Percentiles rank a stretch among this genome's conserved stretches.
These are phyloP conservation scores for Phylloporus sp. DNA, from an alignment of 768 basidiomycete species.

Conservation along the genomic window DNA sequence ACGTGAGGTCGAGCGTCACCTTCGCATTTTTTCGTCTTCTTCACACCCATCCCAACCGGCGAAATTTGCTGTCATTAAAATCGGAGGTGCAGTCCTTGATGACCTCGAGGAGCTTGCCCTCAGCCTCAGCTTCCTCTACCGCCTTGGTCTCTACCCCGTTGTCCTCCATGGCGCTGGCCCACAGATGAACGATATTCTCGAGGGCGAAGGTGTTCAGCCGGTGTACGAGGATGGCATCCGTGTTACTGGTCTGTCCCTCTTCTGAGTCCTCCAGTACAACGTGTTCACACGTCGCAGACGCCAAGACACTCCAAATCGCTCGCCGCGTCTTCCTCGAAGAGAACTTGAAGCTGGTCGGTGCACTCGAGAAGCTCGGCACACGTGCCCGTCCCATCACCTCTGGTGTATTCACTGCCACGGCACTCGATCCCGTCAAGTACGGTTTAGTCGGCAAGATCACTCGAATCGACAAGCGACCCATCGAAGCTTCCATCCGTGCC, in stretches of 20 bases:
- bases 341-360: conserved; percentile 90
- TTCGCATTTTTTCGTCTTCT: conserved; percentile 95
- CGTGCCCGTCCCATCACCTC: conserved; percentile 97
- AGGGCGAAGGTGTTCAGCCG: conserved; percentile 87
- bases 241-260: conserved; percentile 70
- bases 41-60: conserved; percentile 86
- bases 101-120: conserved; percentile 92
- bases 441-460: conserved; percentile 95
- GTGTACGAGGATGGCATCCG: conserved; percentile 98
- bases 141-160: conserved; percentile 96
- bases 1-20: conserved; percentile 96
- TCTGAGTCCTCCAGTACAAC: background rate
- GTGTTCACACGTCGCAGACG: conserved; percentile 47
- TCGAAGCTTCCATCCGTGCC: conserved; percentile 95
- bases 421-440: conserved; percentile 93
- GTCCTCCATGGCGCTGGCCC: conserved; percentile 96
- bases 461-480: conserved; percentile 89
- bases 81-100: conserved; percentile 93
- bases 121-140: conserved; percentile 93
- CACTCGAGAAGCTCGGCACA: conserved; percentile 91
- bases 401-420: conserved; percentile 96
- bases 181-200: conserved; percentile 91
- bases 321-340: conserved; percentile 96
- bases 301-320: conserved; percentile 91
- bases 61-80: conserved; percentile 97